Evolutionary conservation across 352 stramenopile species (phyloP).

Genomic region (Globisporangium nagaii): DNA sequence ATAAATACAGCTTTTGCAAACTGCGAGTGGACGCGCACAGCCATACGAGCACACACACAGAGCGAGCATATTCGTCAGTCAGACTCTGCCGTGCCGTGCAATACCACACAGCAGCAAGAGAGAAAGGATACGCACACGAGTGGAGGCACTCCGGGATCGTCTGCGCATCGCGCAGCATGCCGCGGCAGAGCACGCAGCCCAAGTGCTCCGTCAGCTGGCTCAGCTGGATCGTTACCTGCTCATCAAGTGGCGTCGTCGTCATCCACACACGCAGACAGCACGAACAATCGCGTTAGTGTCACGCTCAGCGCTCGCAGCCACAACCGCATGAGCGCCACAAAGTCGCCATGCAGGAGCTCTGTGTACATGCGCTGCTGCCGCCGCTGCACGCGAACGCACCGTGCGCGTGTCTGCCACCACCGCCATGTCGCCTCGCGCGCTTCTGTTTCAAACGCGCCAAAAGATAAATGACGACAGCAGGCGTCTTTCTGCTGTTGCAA

Average conservation of each 20-base stretch:
- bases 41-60: background rate
- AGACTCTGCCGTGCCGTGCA: background rate
- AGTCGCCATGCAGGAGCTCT: no score
- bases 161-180: slow-evolving; percentile 67
- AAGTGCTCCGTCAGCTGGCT: slow-evolving; percentile 56
- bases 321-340: no score
- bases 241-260: background rate
- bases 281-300: no score
- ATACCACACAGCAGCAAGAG: background rate
- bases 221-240: slow-evolving; percentile 46
- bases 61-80: background rate
- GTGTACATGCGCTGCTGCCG: no score
- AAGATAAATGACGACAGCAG: background rate
- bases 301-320: no score
- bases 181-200: slow-evolving; percentile 57
- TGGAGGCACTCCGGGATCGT: slow-evolving; percentile 82
- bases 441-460: background rate
- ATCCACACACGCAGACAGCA: background rate
- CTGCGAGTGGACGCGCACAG: no score
- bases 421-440: slow-evolving; percentile 2
- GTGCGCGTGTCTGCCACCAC: slow-evolving; percentile 21
- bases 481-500: no score
- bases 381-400: slow-evolving; percentile 10
- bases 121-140: slow-evolving; percentile 40
- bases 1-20: slow-evolving; percentile 87